Percentiles rank a stretch among this genome's conserved stretches.
These are phyloP conservation scores for Prunus yedoensis DNA, from an alignment of 331 rosid genomes.

Conservation along the genomic window DNA sequence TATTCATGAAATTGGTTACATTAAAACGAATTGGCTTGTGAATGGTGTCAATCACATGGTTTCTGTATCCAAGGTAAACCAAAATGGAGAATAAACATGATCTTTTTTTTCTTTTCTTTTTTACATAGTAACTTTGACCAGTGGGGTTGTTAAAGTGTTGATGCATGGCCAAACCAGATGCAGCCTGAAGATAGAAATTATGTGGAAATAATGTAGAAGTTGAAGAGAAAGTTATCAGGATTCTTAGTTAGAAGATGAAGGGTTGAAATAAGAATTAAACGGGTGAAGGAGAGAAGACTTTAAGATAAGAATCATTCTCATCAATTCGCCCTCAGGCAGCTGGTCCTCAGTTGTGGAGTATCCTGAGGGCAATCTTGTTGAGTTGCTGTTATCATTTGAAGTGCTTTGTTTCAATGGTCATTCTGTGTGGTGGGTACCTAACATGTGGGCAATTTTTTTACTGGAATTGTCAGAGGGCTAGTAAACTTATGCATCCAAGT, in stretches of 20 bases:
- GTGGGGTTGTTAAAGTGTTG: not conserved
- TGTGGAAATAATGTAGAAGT: not conserved
- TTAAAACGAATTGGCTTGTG: not conserved
- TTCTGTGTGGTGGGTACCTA: not conserved
- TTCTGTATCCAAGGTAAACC: not conserved
- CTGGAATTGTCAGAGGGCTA: not conserved
- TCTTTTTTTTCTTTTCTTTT: not conserved
- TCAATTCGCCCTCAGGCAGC: not conserved
- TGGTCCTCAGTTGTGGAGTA: not conserved
- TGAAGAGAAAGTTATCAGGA: not conserved
- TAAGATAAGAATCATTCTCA: not conserved
- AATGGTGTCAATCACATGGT: not conserved
- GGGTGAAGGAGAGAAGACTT: not conserved
- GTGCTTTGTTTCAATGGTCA: not conserved
- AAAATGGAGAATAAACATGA: not conserved
- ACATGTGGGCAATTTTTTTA: not conserved
- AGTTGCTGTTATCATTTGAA: not conserved
- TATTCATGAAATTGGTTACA: not conserved
- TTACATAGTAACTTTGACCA: no score
- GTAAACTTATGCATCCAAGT: no score
- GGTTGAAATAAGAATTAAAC: not conserved
- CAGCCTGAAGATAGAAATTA: not conserved
- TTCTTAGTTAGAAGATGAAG: not conserved
- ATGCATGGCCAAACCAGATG: not conserved
- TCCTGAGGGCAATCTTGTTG: not conserved